Conservation (phyloP, 371 early-diverging fungal genomes). For the Gilbertella persicaria region DNA sequence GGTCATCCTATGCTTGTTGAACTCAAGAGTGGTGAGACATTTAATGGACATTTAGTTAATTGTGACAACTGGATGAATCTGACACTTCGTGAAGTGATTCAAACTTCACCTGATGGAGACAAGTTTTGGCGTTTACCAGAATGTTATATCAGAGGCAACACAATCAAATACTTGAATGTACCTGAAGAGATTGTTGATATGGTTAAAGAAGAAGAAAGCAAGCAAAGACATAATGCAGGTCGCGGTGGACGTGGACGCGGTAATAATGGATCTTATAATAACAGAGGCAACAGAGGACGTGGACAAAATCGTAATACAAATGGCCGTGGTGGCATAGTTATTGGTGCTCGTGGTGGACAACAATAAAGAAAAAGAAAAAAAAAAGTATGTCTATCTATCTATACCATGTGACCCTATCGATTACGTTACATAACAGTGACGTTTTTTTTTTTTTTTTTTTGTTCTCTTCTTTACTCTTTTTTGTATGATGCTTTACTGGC, state of each 20-base stretch:
- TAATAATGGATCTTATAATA: slow-evolving; percentile 38
- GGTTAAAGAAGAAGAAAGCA: slow-evolving; percentile 75
- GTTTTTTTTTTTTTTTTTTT: slow-evolving; percentile 4
- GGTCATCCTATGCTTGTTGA: slow-evolving; percentile 97
- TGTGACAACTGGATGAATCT: slow-evolving; percentile 99
- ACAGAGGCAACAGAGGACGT: slow-evolving; percentile 33
- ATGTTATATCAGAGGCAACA: slow-evolving; percentile 91
- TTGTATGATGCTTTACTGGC: slow-evolving; percentile 23
- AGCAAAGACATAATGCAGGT: slow-evolving; percentile 51
- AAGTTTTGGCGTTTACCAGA: slow-evolving; percentile 91
- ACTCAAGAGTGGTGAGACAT: slow-evolving; percentile 97
- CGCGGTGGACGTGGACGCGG: slow-evolving; percentile 60
- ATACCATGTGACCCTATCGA: neutral
- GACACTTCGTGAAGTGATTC: slow-evolving; percentile 92
- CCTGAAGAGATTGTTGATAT: slow-evolving; percentile 92
- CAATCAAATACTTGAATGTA: slow-evolving; percentile 93
- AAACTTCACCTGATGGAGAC: slow-evolving; percentile 92
- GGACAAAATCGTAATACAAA: slow-evolving; percentile 30
- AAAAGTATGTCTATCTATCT: neutral
- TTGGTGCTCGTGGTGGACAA: slow-evolving; percentile 18
- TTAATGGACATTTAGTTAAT: slow-evolving; percentile 95
- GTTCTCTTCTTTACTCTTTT: neutral
- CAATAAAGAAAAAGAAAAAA: neutral
- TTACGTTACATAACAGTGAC: neutral
- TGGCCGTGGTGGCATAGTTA: slow-evolving; percentile 5